Percentiles rank a stretch among this genome's conserved stretches.
Conservation (phyloP, 257 asterid genomes). For the Perilla frutescens region DNA sequence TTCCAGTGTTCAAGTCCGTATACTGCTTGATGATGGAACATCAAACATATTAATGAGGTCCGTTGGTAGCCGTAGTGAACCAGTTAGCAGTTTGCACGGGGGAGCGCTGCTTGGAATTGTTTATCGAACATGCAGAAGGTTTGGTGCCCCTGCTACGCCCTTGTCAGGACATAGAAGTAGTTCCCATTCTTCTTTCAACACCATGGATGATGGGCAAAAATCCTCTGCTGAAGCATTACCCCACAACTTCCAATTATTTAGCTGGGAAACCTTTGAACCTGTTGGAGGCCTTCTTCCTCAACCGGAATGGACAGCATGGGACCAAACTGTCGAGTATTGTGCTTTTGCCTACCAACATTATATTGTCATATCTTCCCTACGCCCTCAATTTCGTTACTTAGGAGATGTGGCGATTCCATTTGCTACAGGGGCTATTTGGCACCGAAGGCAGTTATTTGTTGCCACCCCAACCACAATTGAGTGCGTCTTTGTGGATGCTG, state of each 20-base stretch:
- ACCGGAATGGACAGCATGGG: conserved; percentile 99
- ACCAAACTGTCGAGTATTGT: conserved; percentile 95
- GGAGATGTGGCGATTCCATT: conserved; percentile 91
- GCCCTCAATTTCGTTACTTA: conserved; percentile 90
- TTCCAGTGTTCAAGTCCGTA: conserved; percentile 91
- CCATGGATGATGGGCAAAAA: conserved; percentile 69
- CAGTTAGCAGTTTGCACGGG: conserved; percentile 81
- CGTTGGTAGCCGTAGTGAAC: conserved; percentile 90
- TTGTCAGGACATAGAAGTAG: conserved; percentile 68
- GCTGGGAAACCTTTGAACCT: conserved; percentile 97
- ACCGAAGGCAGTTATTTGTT: conserved; percentile 89
- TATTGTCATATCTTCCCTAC: conserved; percentile 85
- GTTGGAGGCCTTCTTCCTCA: conserved; percentile 97
- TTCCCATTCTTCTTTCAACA: conserved; percentile 68
- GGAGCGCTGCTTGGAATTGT: conserved; percentile 92
- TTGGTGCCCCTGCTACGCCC: conserved; percentile 66
- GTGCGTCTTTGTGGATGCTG: conserved; percentile 98
- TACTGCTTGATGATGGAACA: conserved; percentile 90
- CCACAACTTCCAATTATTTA: conserved; percentile 77
- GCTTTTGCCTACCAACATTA: conserved; percentile 87
- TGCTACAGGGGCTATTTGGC: conserved; percentile 98
- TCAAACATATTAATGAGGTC: conserved; percentile 91
- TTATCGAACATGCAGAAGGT: conserved; percentile 82
- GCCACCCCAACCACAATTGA: conserved; percentile 95
- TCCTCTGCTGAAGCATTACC: conserved; percentile 71